Evolutionary conservation across 768 basidiomycete species (phyloP).

Genomic region (Lactarius indigo): DNA sequence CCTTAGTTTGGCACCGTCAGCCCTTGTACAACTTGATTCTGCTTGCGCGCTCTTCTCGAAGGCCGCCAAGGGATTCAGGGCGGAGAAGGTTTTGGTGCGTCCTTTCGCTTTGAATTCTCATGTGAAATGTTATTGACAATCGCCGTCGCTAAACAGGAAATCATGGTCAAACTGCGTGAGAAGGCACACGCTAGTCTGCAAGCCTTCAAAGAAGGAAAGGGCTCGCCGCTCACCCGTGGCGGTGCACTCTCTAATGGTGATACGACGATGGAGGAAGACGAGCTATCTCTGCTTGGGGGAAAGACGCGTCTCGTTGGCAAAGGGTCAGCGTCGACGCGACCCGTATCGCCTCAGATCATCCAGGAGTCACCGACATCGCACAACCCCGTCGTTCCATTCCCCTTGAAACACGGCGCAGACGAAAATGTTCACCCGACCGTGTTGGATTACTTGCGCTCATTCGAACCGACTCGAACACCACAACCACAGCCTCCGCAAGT

Average conservation of each 20-base stretch:
- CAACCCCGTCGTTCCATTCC: slow-evolving; percentile 70
- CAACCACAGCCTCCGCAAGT: slow-evolving; percentile 15
- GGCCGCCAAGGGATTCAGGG: slow-evolving; percentile 61
- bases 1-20: slow-evolving; percentile 73
- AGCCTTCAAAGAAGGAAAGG: slow-evolving; percentile 58
- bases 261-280: slow-evolving; percentile 53
- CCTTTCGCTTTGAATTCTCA: too few species aligned
- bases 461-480: slow-evolving; percentile 35
- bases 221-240: slow-evolving; percentile 39
- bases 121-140: neutral
- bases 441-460: slow-evolving; percentile 65
- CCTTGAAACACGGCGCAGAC: slow-evolving; percentile 49
- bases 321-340: slow-evolving; percentile 45
- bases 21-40: slow-evolving; percentile 68
- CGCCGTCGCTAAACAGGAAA: slow-evolving; percentile 39
- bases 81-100: slow-evolving; percentile 60
- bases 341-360: slow-evolving; percentile 31
- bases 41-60: slow-evolving; percentile 73
- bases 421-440: slow-evolving; percentile 59
- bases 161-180: slow-evolving; percentile 61
- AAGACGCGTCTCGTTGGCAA: slow-evolving; percentile 63
- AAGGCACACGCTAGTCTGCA: slow-evolving; percentile 64
- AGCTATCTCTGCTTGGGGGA: slow-evolving; percentile 56
- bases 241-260: slow-evolving; percentile 39
- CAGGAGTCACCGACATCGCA: slow-evolving; percentile 69